These are phyloP conservation scores for Trapa incisa DNA, from an alignment of 345 rosid species.

Conservation along the genomic window DNA sequence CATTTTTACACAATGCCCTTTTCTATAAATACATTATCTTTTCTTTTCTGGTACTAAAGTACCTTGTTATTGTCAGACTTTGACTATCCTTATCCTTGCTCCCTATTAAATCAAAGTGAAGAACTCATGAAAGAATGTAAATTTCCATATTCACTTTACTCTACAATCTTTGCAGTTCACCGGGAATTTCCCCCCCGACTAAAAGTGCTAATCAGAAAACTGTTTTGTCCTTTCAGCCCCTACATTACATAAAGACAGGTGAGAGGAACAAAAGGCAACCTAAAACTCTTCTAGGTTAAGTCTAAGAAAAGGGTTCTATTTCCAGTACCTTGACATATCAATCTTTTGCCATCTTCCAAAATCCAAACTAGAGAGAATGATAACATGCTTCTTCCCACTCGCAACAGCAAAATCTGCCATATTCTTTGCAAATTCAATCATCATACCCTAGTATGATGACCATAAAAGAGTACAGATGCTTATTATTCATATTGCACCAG, in stretches of 20 bases:
- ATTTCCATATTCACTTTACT: neutral
- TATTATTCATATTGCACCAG: neutral
- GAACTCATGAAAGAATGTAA: neutral
- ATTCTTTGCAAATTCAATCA: slow-evolving; percentile 64
- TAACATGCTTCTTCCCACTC: slow-evolving; percentile 57
- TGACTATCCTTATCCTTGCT: neutral
- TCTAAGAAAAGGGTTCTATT: neutral
- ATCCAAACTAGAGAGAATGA: slow-evolving; percentile 75
- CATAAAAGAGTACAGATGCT: slow-evolving; percentile 5
- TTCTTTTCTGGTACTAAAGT: neutral
- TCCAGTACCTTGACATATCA: slow-evolving; percentile 65
- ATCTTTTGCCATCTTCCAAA: slow-evolving; percentile 74
- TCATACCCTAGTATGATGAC: slow-evolving; percentile 48
- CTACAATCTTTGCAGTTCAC: neutral
- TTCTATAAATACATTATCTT: neutral
- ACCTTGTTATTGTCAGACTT: neutral
- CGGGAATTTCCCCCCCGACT: neutral
- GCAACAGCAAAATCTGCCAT: slow-evolving; percentile 69
- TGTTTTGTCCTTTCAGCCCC: neutral
- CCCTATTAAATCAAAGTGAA: neutral
- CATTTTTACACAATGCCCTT: neutral
- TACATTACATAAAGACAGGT: neutral
- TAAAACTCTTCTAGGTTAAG: neutral
- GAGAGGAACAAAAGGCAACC: neutral
- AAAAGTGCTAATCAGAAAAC: neutral